These are phyloP conservation scores for Rhizopogon vulgaris DNA, from an alignment of 768 basidiomycete species.

Conservation along the genomic window DNA sequence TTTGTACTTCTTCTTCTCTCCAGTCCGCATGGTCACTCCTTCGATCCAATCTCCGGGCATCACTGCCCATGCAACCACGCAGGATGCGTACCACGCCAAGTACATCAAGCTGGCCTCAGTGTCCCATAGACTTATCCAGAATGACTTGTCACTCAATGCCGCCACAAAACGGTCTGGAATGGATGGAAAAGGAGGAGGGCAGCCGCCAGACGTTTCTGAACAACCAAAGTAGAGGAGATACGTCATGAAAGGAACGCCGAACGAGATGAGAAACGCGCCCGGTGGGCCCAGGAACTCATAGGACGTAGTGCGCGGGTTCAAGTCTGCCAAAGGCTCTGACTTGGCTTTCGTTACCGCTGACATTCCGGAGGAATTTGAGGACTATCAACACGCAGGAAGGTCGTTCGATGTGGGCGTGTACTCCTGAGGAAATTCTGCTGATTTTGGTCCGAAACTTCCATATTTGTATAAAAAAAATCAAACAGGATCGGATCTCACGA, in stretches of 20 bases:
- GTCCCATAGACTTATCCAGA: constrained; percentile 82
- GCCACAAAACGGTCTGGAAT: constrained; percentile 39
- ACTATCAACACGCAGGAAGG: background rate
- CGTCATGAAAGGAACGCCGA: constrained; percentile 63
- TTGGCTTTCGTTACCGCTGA: constrained; percentile 8
- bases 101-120: constrained; percentile 71
- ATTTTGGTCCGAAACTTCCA: constrained; percentile 2
- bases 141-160: constrained; percentile 42
- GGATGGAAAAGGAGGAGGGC: constrained; percentile 46
- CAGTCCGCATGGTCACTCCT: constrained; percentile 68
- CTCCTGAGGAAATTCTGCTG: background rate
- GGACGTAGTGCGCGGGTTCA: constrained; percentile 64
- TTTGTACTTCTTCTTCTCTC: constrained; percentile 78
- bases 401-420: background rate
- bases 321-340: constrained; percentile 12
- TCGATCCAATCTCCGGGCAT: constrained; percentile 71
- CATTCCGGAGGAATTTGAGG: constrained; percentile 8
- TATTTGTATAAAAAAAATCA: too few species aligned
- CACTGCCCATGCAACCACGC: constrained; percentile 72
- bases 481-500: too few species aligned
- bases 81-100: constrained; percentile 87
- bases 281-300: constrained; percentile 84
- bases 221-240: constrained; percentile 78
- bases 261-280: constrained; percentile 64
- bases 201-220: constrained; percentile 64